A percentile compares a stretch with the other conserved stretches of the same genome.
phyloP scores from a whole-genome alignment of 106 monocot genomes.

The Dioscorea dumetorum region DNA sequence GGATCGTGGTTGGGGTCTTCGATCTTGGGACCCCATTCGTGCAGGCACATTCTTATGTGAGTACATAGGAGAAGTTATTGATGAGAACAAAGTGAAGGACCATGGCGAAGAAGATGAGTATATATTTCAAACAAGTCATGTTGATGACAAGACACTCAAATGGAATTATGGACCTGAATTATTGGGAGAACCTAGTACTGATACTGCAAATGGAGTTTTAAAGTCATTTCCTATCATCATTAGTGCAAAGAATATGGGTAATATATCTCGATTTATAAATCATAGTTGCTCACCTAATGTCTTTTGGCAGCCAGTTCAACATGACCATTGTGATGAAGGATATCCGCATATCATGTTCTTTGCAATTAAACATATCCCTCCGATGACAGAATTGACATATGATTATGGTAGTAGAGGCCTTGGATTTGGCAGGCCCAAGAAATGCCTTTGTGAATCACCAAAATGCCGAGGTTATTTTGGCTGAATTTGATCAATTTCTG shows the following conservation, averaged over 20 bases:
- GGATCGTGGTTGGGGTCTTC: slow-evolving; percentile 80
- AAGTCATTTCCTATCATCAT: slow-evolving; percentile 42
- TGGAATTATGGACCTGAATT: slow-evolving; percentile 83
- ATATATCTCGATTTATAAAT: slow-evolving; percentile 67
- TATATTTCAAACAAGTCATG: slow-evolving; percentile 28
- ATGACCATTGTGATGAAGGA: slow-evolving; percentile 42
- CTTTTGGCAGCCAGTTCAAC: slow-evolving; percentile 58
- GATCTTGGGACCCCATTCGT: slow-evolving; percentile 88
- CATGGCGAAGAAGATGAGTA: slow-evolving; percentile 51
- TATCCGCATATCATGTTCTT: slow-evolving; percentile 75
- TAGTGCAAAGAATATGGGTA: slow-evolving; percentile 55
- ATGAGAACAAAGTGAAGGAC: slow-evolving; percentile 15
- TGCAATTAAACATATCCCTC: slow-evolving; percentile 76
- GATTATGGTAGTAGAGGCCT: slow-evolving; percentile 55
- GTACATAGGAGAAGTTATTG: slow-evolving; percentile 52
- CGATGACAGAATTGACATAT: slow-evolving; percentile 76
- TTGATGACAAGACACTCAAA: slow-evolving; percentile 38
- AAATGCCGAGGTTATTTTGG: slow-evolving; percentile 56
- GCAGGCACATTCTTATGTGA: slow-evolving; percentile 82
- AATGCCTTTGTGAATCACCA: slow-evolving; percentile 52
- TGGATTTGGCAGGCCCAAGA: slow-evolving; percentile 19
- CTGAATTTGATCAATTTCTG: slow-evolving; percentile 1
- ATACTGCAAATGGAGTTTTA: slow-evolving; percentile 12
- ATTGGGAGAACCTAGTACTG: slow-evolving; percentile 36
- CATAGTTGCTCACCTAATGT: slow-evolving; percentile 74